Conservation (phyloP, 495 filamentous ascomycete species). For the Hypoxylon perforatum region DNA sequence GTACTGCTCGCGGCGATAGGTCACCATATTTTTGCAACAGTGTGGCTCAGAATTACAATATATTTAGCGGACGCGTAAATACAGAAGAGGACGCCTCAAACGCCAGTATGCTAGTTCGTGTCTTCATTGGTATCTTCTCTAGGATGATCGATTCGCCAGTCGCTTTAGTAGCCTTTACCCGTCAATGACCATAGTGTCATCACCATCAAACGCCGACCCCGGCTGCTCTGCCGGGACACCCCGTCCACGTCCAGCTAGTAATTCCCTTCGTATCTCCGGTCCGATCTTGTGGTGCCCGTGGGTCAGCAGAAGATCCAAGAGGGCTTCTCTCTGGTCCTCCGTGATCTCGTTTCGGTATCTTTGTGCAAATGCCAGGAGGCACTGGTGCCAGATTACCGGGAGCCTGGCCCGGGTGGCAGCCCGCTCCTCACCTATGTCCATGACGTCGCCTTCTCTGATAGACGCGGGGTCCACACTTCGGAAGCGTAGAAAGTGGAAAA, state of each 20-base stretch:
- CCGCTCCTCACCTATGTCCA: constrained; percentile 59
- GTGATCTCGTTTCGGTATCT: constrained; percentile 85
- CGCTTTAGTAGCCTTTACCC: constrained; percentile 1
- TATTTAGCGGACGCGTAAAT: constrained; percentile 10
- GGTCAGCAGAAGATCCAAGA: constrained; percentile 87
- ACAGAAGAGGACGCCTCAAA: constrained; percentile 31
- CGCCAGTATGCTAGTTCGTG: constrained; percentile 29
- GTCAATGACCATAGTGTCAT: constrained; percentile 88
- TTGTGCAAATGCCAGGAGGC: constrained; percentile 86
- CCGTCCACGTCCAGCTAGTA: constrained; percentile 88
- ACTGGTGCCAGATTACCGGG: constrained; percentile 90
- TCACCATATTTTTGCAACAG: background rate
- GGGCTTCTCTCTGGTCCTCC: constrained; percentile 79
- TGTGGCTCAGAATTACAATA: constrained; percentile 4
- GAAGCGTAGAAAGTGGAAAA: constrained; percentile 96
- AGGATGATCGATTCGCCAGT: background rate
- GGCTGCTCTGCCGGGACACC: constrained; percentile 73
- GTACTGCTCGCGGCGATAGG: no score
- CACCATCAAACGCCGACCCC: constrained; percentile 68
- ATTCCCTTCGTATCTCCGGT: constrained; percentile 89
- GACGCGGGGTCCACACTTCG: constrained; percentile 63
- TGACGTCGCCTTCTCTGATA: constrained; percentile 52
- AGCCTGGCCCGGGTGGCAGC: constrained; percentile 67
- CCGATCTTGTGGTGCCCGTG: constrained; percentile 90
- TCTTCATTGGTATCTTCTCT: constrained; percentile 39